Percentiles rank a stretch among this genome's conserved stretches.
Conservation (phyloP, 2,329 filamentous ascomycete species). For the Cladosporium sp. region DNA sequence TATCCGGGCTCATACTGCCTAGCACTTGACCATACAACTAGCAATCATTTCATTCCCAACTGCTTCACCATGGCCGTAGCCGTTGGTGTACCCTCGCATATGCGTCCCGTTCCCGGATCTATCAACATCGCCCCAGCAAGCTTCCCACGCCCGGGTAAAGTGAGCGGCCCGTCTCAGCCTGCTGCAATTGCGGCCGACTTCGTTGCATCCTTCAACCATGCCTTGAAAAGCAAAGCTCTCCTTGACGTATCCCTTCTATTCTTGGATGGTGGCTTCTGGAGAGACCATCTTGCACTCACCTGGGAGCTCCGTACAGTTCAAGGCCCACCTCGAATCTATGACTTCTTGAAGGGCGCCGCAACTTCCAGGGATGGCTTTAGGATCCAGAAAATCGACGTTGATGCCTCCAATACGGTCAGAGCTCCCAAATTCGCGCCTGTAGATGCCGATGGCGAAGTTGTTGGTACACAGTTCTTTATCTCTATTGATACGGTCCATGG, state of each 20-base stretch:
- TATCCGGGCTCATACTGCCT: too few species aligned
- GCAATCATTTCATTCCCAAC: too few species aligned
- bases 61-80: not conserved
- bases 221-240: not conserved
- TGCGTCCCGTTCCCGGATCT: not conserved
- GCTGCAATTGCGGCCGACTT: not conserved
- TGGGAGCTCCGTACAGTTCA: constrained; percentile 56
- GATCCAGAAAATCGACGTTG: constrained; percentile 15
- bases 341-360: constrained; percentile 33
- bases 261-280: constrained; percentile 37
- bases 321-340: constrained; percentile 39
- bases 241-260: not conserved
- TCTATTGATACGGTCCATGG: constrained; percentile 20
- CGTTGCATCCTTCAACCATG: not conserved
- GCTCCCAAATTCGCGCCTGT: constrained; percentile 27
- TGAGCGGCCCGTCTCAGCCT: not conserved
- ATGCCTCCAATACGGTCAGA: not conserved
- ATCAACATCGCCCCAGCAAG: constrained; percentile 1
- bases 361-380: constrained; percentile 30
- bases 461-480: constrained; percentile 30
- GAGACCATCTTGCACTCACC: constrained; percentile 54
- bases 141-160: not conserved
- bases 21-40: too few species aligned
- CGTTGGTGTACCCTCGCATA: not conserved
- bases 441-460: constrained; percentile 19